Evolutionary conservation across 73 alveolate species (phyloP), one percentile per base, ranked within the genome.

Genomic region (Paramecium caudatum): DNA sequence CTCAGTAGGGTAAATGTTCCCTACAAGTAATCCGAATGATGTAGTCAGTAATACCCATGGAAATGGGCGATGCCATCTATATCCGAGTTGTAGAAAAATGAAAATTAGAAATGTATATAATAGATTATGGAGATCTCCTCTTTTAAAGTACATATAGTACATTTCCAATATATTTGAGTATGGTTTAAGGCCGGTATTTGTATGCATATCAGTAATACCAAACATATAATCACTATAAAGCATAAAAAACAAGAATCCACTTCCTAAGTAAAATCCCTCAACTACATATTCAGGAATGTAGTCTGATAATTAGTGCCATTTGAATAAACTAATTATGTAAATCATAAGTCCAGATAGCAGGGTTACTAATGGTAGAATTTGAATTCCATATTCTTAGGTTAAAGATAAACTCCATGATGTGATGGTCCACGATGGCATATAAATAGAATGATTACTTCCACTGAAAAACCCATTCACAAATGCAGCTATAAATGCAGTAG

Each of bases 401-500:
- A 68, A n/a, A 37, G 37, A 16, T 32, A 32, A 68, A 68, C 34
- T 68, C 47, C 50, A 68, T 1, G 48, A 34, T 68, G 84, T 37
- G 0, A 37, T 68, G 8, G 50, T 45, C 62, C 69, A 74, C n/a
- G 69, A 41, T 41, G 88, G 88, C 62, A 45, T 45, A 21, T 74
- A 74, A 10, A 74, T 74, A 15, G 88, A 74, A 10, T 74, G 88
- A 74, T 74, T 74, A 1, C 88, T 74, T 2, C 88, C 88, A 74
- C 88, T 74, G 9, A 74, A 39, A 43, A 74, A 74, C 21, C 88
- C 88, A 74, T 74, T 74, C 1, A 74, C 88, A 16, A 74, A 41
- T 19, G 88, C 88, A 21, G 69, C 88, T 36, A 74, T 74, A 39
- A 74, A 74, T 21, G 88, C 88, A 74, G 88, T 41, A 9, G 46